Conservation (phyloP, 345 rosid genomes). For the Ailanthus altissimus region DNA sequence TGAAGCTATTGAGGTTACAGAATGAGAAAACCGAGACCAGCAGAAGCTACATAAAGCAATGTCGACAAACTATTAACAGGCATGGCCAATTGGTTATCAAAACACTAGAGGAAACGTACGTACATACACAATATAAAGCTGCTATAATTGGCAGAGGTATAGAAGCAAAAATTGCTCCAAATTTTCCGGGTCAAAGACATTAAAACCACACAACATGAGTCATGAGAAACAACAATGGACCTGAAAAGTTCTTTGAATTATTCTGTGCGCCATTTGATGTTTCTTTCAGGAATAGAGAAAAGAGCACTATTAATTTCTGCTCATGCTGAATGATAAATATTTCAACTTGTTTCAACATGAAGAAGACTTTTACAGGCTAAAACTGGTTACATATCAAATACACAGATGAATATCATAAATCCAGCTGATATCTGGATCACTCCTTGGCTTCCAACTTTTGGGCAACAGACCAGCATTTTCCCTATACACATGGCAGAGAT, state of each 20-base stretch:
- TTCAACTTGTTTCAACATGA: too few species aligned
- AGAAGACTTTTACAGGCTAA: too few species aligned
- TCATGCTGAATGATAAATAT: too few species aligned
- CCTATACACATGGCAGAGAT: constrained; percentile 32
- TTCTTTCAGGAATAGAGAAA: neutral
- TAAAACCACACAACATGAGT: neutral
- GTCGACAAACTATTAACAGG: neutral
- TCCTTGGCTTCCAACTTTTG: constrained; percentile 88
- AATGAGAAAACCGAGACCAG: constrained; percentile 79
- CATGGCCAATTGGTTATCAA: constrained; percentile 17
- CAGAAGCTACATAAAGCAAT: constrained; percentile 41
- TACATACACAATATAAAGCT: constrained; percentile 77
- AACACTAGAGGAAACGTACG: constrained; percentile 1
- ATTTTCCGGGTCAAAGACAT: constrained; percentile 56
- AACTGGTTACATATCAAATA: constrained; percentile 53
- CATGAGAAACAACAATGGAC: neutral
- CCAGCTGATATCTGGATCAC: constrained; percentile 95
- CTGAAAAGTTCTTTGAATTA: too few species aligned
- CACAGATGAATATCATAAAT: constrained; percentile 93
- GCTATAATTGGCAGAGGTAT: constrained; percentile 80
- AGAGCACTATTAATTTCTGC: too few species aligned
- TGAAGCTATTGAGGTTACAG: constrained; percentile 90
- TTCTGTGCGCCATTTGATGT: neutral
- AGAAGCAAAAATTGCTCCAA: constrained; percentile 91
- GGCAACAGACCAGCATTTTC: constrained; percentile 93